Evolutionary conservation across 2,329 filamentous ascomycete species (phyloP).

Genomic region (Fusarium pseudonygamai): DNA sequence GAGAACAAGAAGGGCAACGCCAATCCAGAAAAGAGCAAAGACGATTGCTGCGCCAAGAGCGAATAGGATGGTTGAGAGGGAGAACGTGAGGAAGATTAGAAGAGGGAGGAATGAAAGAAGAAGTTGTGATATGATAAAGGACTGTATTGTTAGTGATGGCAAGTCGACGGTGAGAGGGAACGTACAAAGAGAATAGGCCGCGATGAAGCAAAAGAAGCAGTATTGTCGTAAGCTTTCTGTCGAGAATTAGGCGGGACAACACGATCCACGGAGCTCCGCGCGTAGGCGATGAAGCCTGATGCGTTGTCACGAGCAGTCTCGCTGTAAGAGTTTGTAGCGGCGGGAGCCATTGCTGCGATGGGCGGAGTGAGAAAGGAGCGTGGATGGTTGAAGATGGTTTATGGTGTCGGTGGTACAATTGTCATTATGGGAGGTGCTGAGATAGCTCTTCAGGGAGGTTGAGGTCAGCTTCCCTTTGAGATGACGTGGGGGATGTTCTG

Average conservation of each 20-base stretch:
- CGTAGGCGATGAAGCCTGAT: conserved; percentile 51
- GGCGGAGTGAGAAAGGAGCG: background rate
- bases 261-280: conserved; percentile 58
- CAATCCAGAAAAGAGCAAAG: conserved; percentile 74
- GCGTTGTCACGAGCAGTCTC: conserved; percentile 47
- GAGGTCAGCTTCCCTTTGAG: background rate
- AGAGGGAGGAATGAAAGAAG: conserved; percentile 73
- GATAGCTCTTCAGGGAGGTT: background rate
- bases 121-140: conserved; percentile 73
- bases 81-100: conserved; percentile 74
- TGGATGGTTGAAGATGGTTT: background rate
- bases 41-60: conserved; percentile 69
- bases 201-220: conserved; percentile 65
- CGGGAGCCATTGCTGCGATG: conserved; percentile 18
- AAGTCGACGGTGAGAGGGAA: background rate
- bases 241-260: conserved; percentile 69
- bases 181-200: conserved; percentile 77
- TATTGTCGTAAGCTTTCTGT: conserved; percentile 62
- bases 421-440: conserved; percentile 5
- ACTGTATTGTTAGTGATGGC: conserved; percentile 53
- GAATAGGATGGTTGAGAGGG: conserved; percentile 68
- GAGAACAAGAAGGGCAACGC: conserved; percentile 72
- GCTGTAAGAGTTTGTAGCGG: conserved; percentile 24
- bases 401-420: background rate
- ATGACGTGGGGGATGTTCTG: conserved; percentile 30